Evolutionary conservation across 2,329 filamentous ascomycete genomes (phyloP).

Genomic region (Coleophoma cylindrospora): DNA sequence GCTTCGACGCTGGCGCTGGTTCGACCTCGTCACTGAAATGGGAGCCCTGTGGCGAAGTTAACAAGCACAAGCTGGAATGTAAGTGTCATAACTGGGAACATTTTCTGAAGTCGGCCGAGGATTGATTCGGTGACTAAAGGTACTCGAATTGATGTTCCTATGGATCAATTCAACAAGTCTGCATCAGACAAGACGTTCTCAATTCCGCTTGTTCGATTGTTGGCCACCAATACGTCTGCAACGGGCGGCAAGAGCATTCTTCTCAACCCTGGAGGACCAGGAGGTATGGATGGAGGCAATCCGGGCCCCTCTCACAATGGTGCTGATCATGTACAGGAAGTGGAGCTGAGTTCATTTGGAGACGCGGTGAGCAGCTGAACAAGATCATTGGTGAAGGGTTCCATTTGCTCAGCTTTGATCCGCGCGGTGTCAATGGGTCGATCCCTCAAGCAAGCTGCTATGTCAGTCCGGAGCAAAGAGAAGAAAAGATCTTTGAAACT

Average conservation of each 20-base stretch:
- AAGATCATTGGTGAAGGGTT: conserved; percentile 36
- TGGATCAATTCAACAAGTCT: not conserved
- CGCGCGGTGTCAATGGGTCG: conserved; percentile 37
- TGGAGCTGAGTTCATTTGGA: conserved; percentile 32
- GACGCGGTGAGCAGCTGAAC: conserved; percentile 30
- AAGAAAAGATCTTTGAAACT: conserved; percentile 23
- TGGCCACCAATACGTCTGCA: not conserved
- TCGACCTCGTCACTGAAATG: not conserved
- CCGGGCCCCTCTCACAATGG: not conserved
- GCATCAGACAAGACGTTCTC: not conserved
- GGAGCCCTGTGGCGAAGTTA: not conserved
- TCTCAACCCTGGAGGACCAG: not conserved
- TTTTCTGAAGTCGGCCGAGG: not conserved
- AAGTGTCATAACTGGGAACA: not conserved
- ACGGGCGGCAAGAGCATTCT: not conserved
- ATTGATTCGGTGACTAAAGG: not conserved
- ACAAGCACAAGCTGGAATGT: not conserved
- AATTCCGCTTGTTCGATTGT: not conserved
- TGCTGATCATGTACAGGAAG: conserved; percentile 16
- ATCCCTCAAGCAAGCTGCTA: conserved; percentile 34
- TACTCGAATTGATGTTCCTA: not conserved
- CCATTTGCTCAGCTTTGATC: conserved; percentile 42
- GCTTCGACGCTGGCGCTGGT: no score
- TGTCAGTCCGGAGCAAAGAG: conserved; percentile 28
- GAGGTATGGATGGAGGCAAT: not conserved